Percentiles rank a stretch among this genome's conserved stretches.
These are phyloP conservation scores for Phialophora chinensis DNA, from an alignment of 2,329 filamentous ascomycete species.

Conservation along the genomic window DNA sequence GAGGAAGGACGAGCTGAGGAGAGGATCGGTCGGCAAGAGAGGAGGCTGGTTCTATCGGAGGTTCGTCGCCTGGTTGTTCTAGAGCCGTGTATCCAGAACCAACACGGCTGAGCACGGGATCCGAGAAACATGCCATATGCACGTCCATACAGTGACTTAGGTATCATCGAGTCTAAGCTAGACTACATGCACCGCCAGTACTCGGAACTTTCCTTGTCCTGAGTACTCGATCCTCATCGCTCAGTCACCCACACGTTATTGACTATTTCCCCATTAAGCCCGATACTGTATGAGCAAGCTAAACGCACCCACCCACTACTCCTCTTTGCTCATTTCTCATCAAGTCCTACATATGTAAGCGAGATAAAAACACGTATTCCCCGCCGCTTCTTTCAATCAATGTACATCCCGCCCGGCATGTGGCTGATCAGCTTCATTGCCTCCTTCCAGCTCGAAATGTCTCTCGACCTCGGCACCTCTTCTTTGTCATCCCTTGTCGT, in stretches of 20 bases:
- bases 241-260: no score
- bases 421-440: not conserved
- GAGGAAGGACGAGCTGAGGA: conserved; percentile 51
- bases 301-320: no score
- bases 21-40: conserved; percentile 29
- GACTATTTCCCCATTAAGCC: no score
- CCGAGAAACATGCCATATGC: not conserved
- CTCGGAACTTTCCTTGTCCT: no score
- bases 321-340: not conserved
- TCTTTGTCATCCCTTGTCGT: not conserved
- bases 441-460: not conserved
- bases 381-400: not conserved
- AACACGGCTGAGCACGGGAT: not conserved
- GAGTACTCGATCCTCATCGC: no score
- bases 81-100: conserved; percentile 38
- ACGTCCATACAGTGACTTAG: not conserved
- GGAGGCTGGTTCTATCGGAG: conserved; percentile 62
- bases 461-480: not conserved
- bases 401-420: not conserved
- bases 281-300: no score
- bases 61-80: conserved; percentile 68
- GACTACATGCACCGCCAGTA: no score
- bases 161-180: not conserved
- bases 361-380: not conserved
- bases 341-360: not conserved